Base-by-base conservation (phyloP, 2,329 filamentous ascomycete genomes). In the Fusarium sp. region DNA sequence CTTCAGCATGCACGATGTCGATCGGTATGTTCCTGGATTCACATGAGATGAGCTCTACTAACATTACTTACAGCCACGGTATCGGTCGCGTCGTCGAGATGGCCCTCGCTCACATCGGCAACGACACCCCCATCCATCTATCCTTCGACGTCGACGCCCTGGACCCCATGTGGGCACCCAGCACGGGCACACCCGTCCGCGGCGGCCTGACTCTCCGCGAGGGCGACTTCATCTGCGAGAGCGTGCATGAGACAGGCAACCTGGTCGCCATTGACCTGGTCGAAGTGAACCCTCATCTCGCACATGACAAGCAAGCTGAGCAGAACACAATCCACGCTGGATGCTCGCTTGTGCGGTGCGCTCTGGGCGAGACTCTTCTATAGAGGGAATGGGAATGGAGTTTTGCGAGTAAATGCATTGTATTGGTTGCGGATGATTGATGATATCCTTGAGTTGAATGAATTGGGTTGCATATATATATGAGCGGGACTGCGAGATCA, bases 1-100 rank as follows among this genome's bases (percentile, higher is more conserved):
- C 6, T 99, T 98, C 76, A 95, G 91, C 82, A 99, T 99, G 96
- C 96, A 97, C 77, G 96, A 99, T 77, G 91, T 99, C 79, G 96
- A 99, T 80, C 87, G 88, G 91, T 93, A 83, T 74, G 86, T 48
- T 2, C 17, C 1, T 5, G 5, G 37, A 18, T 10, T 35, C 18
- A 6, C 20, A 10, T 27, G 1, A 7, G 2, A 41, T 27, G 18
- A 14, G 9, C 18, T 21, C 39, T 14, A 43, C 70, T 70, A 35
- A 72, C 50, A 1, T 25, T 2, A 55, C 18, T 33, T 8, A 20
- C 14, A 94, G 93, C 53, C 86, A 98, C 76, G 96, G 96, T 45
- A 99, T 99, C 74, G 96, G 96, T 55, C 91, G 91, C 69, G 93
- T 99, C 68, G 94, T 99, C 82, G 96, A 98, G 76, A 97, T 97